Percentiles rank a stretch among this genome's conserved stretches.
phyloP scores from a whole-genome alignment of 805 yeast genomes.

The Clavispora vitiphila region DNA sequence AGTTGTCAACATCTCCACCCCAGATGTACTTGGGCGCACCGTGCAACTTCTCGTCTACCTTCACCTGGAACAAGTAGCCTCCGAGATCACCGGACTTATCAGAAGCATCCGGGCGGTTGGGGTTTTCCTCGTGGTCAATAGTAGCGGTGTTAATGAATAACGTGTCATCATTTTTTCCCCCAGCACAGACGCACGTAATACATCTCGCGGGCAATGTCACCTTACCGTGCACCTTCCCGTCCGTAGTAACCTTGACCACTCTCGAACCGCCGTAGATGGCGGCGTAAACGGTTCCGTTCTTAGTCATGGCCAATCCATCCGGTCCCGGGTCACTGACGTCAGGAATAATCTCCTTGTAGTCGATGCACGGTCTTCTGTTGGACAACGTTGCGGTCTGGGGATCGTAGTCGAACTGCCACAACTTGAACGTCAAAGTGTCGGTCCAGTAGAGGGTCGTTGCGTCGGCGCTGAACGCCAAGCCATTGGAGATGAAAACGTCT shows the following conservation, averaged over 20 bases:
- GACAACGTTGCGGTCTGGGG: constrained; percentile 21
- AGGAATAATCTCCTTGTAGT: constrained; percentile 14
- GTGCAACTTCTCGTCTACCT: constrained; percentile 27
- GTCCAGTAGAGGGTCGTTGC: constrained; percentile 35
- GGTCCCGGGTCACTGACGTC: constrained; percentile 50
- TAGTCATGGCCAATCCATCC: constrained; percentile 70
- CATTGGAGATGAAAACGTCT: constrained; percentile 58
- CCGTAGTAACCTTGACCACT: constrained; percentile 48
- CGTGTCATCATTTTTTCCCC: constrained; percentile 46
- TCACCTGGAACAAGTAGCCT: constrained; percentile 52
- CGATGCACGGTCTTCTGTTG: constrained; percentile 23
- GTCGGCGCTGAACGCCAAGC: constrained; percentile 37
- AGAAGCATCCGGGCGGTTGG: constrained; percentile 17
- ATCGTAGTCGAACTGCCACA: constrained; percentile 38
- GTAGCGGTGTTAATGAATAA: constrained; percentile 68
- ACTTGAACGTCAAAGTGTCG: constrained; percentile 30
- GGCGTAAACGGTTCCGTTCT: constrained; percentile 50
- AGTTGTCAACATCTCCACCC: constrained; percentile 20
- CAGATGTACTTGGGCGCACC: constrained; percentile 24
- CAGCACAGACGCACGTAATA: constrained; percentile 65
- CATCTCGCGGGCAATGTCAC: constrained; percentile 55
- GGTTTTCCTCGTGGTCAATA: constrained; percentile 32
- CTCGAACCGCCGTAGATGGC: constrained; percentile 62
- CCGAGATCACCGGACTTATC: constrained; percentile 47
- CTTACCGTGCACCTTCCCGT: constrained; percentile 49